Conservation (phyloP, 2,329 filamentous ascomycete species). For the Alternaria dauci region DNA sequence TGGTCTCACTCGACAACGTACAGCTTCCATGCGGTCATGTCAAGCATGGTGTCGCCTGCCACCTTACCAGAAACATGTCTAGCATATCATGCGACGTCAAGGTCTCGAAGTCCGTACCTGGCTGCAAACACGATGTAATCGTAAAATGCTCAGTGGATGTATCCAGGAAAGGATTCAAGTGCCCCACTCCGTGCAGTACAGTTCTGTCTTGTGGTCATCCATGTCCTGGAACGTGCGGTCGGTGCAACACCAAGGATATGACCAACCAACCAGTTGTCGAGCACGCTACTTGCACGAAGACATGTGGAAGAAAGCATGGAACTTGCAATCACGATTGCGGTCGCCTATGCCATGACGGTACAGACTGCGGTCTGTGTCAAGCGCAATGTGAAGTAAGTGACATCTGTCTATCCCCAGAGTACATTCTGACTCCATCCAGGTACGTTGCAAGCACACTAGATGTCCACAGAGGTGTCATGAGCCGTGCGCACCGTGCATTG, state of each 20-base stretch:
- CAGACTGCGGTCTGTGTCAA: constrained; percentile 35
- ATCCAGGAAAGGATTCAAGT: constrained; percentile 53
- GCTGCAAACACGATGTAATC: constrained; percentile 63
- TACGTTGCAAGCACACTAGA: constrained; percentile 38
- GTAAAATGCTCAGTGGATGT: constrained; percentile 63
- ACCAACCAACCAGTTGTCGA: constrained; percentile 16
- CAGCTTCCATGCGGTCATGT: constrained; percentile 41
- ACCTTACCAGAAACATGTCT: constrained; percentile 11
- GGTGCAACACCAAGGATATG: constrained; percentile 56
- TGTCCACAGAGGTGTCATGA: constrained; percentile 42
- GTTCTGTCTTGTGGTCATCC: constrained; percentile 65
- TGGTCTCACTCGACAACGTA: constrained; percentile 28
- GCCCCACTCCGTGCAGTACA: constrained; percentile 58
- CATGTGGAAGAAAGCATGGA: constrained; percentile 36
- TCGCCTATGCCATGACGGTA: constrained; percentile 36
- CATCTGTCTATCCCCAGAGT: too few species aligned
- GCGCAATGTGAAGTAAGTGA: constrained; percentile 33
- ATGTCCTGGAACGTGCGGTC: constrained; percentile 60
- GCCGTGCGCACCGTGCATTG: constrained; percentile 45
- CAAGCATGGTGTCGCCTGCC: constrained; percentile 23
- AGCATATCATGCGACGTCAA: constrained; percentile 59
- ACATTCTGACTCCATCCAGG: constrained; percentile 18
- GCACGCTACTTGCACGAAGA: constrained; percentile 31
- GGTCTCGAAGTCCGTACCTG: constrained; percentile 60
- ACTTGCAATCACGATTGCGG: constrained; percentile 44